phyloP scores from a whole-genome alignment of 441 rosid species.

The Rhodomyrtus psidioides region DNA sequence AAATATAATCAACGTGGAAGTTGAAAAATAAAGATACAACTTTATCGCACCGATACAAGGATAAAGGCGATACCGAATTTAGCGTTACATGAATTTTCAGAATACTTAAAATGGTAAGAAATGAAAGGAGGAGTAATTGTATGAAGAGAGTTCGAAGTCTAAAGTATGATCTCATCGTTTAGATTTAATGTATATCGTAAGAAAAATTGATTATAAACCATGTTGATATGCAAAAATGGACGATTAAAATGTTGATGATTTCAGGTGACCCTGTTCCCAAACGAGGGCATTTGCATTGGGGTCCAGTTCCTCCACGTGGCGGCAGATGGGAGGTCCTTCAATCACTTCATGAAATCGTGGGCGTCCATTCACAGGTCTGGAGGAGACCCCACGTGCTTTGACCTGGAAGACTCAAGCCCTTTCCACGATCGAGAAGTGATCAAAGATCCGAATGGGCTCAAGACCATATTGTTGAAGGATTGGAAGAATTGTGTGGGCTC shows the following conservation, averaged over 20 bases:
- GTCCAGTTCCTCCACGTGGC: slow-evolving; percentile 23
- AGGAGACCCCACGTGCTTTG: neutral
- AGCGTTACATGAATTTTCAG: neutral
- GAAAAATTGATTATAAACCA: neutral
- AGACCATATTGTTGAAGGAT: slow-evolving; percentile 11
- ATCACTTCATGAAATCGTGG: slow-evolving; percentile 55
- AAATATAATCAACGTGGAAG: neutral
- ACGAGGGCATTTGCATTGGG: slow-evolving; percentile 38
- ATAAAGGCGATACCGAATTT: neutral
- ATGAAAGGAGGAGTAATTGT: neutral
- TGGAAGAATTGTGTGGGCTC: slow-evolving; percentile 5
- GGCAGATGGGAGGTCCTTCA: slow-evolving; percentile 38
- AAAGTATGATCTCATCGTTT: too few relatives aligned
- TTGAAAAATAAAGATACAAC: too few relatives aligned
- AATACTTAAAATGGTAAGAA: too few relatives aligned
- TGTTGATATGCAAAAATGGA: neutral
- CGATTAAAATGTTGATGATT: neutral
- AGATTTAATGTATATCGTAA: neutral
- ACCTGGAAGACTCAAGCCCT: slow-evolving; percentile 11
- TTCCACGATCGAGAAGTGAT: slow-evolving; percentile 17
- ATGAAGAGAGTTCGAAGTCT: neutral
- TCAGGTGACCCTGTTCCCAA: slow-evolving; percentile 44
- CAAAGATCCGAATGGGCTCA: slow-evolving; percentile 25
- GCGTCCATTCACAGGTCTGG: slow-evolving; percentile 18
- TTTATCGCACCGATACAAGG: too few relatives aligned